Conservation (phyloP, 1,139 yeast genomes). For the Pneumocystis canis region DNA sequence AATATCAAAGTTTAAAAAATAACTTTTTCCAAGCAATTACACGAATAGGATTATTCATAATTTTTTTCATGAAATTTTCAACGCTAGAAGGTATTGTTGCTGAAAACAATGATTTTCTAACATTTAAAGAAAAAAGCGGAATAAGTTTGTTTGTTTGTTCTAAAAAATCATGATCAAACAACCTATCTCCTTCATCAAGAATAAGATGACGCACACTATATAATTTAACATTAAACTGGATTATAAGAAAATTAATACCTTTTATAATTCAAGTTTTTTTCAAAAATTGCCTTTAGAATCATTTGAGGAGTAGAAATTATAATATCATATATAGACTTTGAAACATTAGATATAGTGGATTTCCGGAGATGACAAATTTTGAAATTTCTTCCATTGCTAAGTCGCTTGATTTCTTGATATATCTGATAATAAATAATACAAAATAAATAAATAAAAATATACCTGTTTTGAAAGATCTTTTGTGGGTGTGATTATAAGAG, state of each 20-base stretch:
- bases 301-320: conserved; percentile 80
- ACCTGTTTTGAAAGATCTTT: conserved; percentile 73
- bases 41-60: conserved; percentile 75
- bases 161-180: conserved; percentile 79
- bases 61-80: conserved; percentile 71
- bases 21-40: conserved; percentile 74
- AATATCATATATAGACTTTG: conserved; percentile 59
- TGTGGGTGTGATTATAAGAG: conserved; percentile 80
- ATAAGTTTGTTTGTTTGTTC: conserved; percentile 79
- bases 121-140: conserved; percentile 40
- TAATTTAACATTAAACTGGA: neutral
- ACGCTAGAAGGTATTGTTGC: conserved; percentile 94
- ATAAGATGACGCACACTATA: conserved; percentile 51
- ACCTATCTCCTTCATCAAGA: conserved; percentile 90
- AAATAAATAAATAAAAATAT: conserved; percentile 1
- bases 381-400: conserved; percentile 36
- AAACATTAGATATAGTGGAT: conserved; percentile 56
- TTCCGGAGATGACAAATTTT: conserved; percentile 59
- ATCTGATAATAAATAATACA: conserved; percentile 24
- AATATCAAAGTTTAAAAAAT: too few species aligned
- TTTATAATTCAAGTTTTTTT: conserved; percentile 46
- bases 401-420: conserved; percentile 47
- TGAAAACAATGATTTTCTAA: conserved; percentile 63
- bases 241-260: conserved; percentile 18
- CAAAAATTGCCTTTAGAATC: conserved; percentile 52